phyloP scores from a whole-genome alignment of 1,284 basidiomycete species.

The Microbotryum intermedium region DNA sequence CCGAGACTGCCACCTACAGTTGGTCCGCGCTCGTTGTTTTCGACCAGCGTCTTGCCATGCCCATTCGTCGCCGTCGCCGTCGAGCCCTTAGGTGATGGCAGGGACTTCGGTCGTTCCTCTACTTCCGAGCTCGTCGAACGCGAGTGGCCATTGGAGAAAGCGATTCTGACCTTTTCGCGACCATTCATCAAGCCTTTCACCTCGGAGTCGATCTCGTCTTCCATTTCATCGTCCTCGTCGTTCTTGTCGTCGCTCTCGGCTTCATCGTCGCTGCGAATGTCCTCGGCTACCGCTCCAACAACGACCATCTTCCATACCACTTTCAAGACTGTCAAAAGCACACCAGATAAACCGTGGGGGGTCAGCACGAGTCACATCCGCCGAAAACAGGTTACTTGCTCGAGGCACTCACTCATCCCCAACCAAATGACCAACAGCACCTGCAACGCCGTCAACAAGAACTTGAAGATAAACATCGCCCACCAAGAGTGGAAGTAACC shows the following conservation, averaged over 20 bases:
- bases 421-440: conserved; percentile 40
- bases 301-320: conserved; percentile 68
- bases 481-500: conserved; percentile 52
- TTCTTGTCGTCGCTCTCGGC: conserved; percentile 44
- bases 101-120: too few relatives aligned
- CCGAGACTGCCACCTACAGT: too few relatives aligned
- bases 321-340: conserved; percentile 42
- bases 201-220: neutral
- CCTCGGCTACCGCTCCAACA: conserved; percentile 67
- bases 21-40: too few relatives aligned
- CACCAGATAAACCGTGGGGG: conserved; percentile 63
- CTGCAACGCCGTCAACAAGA: conserved; percentile 56
- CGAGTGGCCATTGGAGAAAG: too few relatives aligned
- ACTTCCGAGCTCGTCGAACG: too few relatives aligned
- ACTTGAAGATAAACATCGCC: conserved; percentile 49
- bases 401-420: conserved; percentile 9
- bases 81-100: too few relatives aligned
- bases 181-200: neutral
- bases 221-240: conserved; percentile 51
- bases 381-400: conserved; percentile 7
- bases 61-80: too few relatives aligned
- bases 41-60: too few relatives aligned
- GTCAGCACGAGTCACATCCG: conserved; percentile 32
- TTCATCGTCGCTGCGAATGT: conserved; percentile 78
- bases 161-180: neutral